Percentiles rank a stretch among this genome's conserved stretches.
Conservation (phyloP, 768 basidiomycete species). For the Tricholoma hemisulphureum region DNA sequence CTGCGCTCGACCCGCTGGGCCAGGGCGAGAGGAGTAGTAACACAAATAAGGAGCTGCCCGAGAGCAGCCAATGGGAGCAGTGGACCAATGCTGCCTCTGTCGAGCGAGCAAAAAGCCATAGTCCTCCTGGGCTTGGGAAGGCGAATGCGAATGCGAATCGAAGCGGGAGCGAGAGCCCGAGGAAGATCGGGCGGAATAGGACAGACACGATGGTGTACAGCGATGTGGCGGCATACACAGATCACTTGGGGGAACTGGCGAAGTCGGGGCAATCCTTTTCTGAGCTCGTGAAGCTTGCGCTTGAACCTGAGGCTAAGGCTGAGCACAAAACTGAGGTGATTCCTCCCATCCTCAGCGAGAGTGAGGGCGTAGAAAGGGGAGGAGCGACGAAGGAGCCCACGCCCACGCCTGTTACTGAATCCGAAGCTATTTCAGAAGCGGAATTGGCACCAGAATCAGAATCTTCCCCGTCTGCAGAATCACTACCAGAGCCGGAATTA, state of each 20-base stretch:
- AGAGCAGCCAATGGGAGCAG: neutral
- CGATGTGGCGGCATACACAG: slow-evolving; percentile 32
- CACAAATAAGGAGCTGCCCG: neutral
- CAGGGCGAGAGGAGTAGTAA: neutral
- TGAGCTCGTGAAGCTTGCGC: too few species aligned
- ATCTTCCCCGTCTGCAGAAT: neutral
- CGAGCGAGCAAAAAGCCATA: slow-evolving; percentile 17
- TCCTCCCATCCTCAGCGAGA: neutral
- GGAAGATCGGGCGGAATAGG: slow-evolving; percentile 51
- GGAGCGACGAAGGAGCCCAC: neutral
- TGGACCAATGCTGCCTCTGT: neutral
- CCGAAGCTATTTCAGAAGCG: neutral
- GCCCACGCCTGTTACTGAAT: neutral
- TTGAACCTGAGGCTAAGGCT: neutral
- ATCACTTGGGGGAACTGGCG: slow-evolving; percentile 31
- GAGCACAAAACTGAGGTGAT: neutral
- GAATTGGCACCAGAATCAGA: neutral
- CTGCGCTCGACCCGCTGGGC: slow-evolving; percentile 33
- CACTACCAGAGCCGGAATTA: neutral
- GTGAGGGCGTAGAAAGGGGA: neutral
- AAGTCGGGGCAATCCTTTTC: slow-evolving; percentile 9
- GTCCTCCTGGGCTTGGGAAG: slow-evolving; percentile 23
- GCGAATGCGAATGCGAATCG: slow-evolving; percentile 40
- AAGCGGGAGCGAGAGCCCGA: slow-evolving; percentile 36
- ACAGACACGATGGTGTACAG: slow-evolving; percentile 78